phyloP scores from a whole-genome alignment of 345 rosid genomes.

The Ceriops zippeliana region DNA sequence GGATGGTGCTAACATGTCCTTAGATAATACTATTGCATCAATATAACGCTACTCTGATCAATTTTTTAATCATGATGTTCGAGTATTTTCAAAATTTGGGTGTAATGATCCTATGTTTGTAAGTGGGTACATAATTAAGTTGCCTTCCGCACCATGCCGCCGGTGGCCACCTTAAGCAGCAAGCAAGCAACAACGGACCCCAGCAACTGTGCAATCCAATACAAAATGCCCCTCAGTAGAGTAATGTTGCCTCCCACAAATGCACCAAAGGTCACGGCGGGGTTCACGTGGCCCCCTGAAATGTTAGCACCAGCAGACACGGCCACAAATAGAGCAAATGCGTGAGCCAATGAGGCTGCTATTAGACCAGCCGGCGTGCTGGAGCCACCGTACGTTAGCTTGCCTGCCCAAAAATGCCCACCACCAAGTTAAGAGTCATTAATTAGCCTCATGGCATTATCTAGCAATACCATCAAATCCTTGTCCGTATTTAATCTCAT shows the following conservation, averaged over 20 bases:
- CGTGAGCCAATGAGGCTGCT: slow-evolving; percentile 23
- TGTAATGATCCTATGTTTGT: no score
- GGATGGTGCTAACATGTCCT: no score
- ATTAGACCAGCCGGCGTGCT: slow-evolving; percentile 22
- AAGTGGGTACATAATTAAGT: no score
- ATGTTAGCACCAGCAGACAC: slow-evolving; percentile 26
- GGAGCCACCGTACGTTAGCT: slow-evolving; percentile 29
- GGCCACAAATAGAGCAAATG: slow-evolving; percentile 24
- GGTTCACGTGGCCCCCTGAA: slow-evolving; percentile 25
- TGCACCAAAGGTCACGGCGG: slow-evolving; percentile 26
- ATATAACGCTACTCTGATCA: no score
- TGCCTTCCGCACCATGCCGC: slow-evolving; percentile 12
- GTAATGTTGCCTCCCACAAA: slow-evolving; percentile 23
- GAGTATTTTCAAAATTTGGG: no score
- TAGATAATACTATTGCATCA: no score
- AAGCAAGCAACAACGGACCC: slow-evolving; percentile 28
- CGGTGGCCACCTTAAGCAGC: slow-evolving; percentile 21
- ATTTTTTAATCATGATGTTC: no score
- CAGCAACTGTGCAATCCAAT: slow-evolving; percentile 24
- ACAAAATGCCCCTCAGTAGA: slow-evolving; percentile 18
- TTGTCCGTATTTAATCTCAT: no score
- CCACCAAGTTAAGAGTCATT: background rate
- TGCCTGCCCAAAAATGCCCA: slow-evolving; percentile 19
- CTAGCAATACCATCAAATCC: no score
- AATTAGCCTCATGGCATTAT: background rate